A percentile compares a stretch with the other conserved stretches of the same genome.
Conservation (phyloP, 2,329 filamentous ascomycete species). For the Cordyceps militaris region DNA sequence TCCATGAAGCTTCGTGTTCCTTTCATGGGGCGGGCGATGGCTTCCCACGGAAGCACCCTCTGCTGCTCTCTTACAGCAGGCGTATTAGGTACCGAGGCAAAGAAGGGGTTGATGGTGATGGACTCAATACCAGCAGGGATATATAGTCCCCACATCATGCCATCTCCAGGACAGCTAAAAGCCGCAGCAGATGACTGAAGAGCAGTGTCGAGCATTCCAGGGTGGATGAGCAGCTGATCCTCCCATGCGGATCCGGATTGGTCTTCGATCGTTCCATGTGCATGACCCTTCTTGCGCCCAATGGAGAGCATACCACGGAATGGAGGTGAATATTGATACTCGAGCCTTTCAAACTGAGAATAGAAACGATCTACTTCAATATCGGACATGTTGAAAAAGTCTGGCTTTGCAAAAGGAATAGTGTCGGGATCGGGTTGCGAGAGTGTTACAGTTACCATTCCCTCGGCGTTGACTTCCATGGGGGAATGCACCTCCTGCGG, state of each 20-base stretch:
- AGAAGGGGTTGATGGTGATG: neutral
- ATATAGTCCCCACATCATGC: neutral
- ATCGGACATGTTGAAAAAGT: neutral
- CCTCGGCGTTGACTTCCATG: neutral
- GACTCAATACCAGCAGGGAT: neutral
- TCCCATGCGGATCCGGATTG: neutral
- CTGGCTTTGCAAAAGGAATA: neutral
- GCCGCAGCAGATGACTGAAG: conserved; percentile 3
- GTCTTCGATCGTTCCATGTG: neutral
- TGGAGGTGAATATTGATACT: neutral
- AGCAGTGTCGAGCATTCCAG: neutral
- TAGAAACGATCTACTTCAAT: neutral
- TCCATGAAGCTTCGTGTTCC: neutral
- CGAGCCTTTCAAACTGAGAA: neutral
- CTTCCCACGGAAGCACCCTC: too few species aligned
- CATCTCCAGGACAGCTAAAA: neutral
- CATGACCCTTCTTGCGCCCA: neutral
- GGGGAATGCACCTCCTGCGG: neutral
- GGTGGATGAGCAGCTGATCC: conserved; percentile 8
- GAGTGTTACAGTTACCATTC: neutral
- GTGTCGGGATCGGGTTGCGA: neutral
- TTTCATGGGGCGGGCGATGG: too few species aligned
- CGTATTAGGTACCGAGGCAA: neutral
- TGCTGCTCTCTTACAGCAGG: too few species aligned
- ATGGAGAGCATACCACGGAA: neutral